Evolutionary conservation across 2,329 filamentous ascomycete genomes (phyloP), one percentile per base, ranked within the genome.

Genomic region (Aureobasidium sp.): DNA sequence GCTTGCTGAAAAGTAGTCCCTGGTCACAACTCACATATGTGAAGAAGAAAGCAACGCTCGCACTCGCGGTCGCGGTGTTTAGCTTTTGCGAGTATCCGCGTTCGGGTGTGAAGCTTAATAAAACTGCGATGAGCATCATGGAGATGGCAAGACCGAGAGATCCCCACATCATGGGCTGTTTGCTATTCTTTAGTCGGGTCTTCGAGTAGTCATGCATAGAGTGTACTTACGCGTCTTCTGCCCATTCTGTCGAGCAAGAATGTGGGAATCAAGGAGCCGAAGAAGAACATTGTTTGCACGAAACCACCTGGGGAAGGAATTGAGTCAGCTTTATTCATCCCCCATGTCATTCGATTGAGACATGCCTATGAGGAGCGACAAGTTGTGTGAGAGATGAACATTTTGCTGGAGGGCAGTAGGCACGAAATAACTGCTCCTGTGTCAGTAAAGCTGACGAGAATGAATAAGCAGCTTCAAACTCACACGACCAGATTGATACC

Each of bases 31-130:
- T 68, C 48, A 72, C 69, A 12, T 57, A 58, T 4, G 75, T 76
- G 68, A 81, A 80, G 70, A 80, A 80, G 68, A 81, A 81, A 2
- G 78, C 73, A 15, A 81, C 75, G 37, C 77, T 78, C 0, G 77
- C 79, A 17, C 74, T 74, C 0, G 77, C 71, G 8, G 78, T 79
- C 8, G 70, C 67, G 42, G 75, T 75, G 24, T 75, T 69, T 5
- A 75, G 62, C 5, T 65, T 61, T 5, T 70, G 68, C 60, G 73
- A 70, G 22, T 67, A 69, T 5, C 67, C 65, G 5, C 68, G 66
- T 5, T 65, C 64, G 8, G 60, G 62, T 6, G 75, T 72, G 70
- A 80, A 79, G 52, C 76, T 78, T 33, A 80, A 72, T 35, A 77
- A 66, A 24, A 77, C 69, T 0, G 75, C 66, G 12, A 73, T 68